Base-by-base conservation (phyloP, 2,329 filamentous ascomycete species). In the Penicillium sp. region DNA sequence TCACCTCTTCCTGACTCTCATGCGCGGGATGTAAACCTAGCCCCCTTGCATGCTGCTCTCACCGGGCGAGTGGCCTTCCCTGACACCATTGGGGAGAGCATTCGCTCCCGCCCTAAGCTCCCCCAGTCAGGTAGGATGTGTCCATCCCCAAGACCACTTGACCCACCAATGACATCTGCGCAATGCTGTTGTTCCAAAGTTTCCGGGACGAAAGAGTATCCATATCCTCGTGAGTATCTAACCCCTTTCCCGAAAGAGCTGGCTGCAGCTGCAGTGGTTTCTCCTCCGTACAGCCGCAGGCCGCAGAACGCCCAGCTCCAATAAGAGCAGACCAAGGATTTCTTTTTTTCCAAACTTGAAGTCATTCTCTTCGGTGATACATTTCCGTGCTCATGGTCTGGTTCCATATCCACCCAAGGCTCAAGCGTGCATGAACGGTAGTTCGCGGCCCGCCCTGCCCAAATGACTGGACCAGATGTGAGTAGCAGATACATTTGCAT, bases 341-440 rank as follows among this genome's bases (percentile, higher is more conserved):
- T 10, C 26, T 11, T n/a, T n/a, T n/a, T 18, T n/a, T 4, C 24
- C 38, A 42, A 43, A 11, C 10, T 18, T 22, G 38, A 55, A 35
- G 18, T 50, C 22, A 43, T 24, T 11, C n/a, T 43, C 31, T 24
- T 40, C 49, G 34, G 56, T 16, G 35, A 20, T 54, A 29, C 32
- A 38, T 53, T 50, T 34, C 24, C 29, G 32, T 37, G 10, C 26
- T 24, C 24, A 34, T 29, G 14, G 40, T 18, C 39, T 57, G 32
- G 29, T 49, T 24, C 50, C 6, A 45, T 26, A 42, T 53, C 10
- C 26, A 35, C 46, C 44, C 32, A 43, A 43, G 52, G 34, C 38
- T 52, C 49, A 57, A 57, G 56, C 50, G 31, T 63, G 60, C 63
- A 63, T 65, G 61, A 65, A 65, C 61, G 45, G 45, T 46, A 38